These are phyloP conservation scores for Sclerotinia sclerotiorum DNA, from an alignment of 2,329 filamentous ascomycete species.

Conservation along the genomic window DNA sequence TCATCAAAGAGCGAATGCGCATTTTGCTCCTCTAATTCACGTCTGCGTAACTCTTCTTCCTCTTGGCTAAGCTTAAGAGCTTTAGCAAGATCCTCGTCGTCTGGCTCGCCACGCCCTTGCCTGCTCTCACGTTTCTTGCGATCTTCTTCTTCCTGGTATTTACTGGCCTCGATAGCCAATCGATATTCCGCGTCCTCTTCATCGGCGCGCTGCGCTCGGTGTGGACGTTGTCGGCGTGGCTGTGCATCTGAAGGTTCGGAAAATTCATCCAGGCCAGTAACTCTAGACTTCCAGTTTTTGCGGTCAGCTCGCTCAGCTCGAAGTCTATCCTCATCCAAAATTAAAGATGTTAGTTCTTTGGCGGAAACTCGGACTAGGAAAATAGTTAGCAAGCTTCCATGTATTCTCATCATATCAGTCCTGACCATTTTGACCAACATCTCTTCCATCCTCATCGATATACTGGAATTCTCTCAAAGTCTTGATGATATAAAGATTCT, in stretches of 20 bases:
- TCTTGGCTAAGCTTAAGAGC: slow-evolving; percentile 93
- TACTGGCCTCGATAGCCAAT: slow-evolving; percentile 91
- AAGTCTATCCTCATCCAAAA: slow-evolving; percentile 90
- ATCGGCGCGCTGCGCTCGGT: slow-evolving; percentile 56
- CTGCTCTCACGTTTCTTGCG: slow-evolving; percentile 67
- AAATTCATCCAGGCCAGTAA: slow-evolving; percentile 87
- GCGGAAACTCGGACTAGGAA: slow-evolving; percentile 83
- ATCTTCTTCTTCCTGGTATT: slow-evolving; percentile 91
- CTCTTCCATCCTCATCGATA: slow-evolving; percentile 89
- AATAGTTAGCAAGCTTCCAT: slow-evolving; percentile 35
- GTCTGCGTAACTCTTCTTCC: slow-evolving; percentile 86
- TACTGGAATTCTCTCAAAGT: slow-evolving; percentile 96
- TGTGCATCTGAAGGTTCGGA: slow-evolving; percentile 48
- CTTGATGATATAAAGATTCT: slow-evolving; percentile 99
- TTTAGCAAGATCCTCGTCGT: slow-evolving; percentile 89
- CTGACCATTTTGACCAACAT: slow-evolving; percentile 95
- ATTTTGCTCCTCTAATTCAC: slow-evolving; percentile 84
- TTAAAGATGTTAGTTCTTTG: slow-evolving; percentile 89
- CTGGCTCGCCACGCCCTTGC: slow-evolving; percentile 45
- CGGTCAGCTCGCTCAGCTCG: slow-evolving; percentile 87
- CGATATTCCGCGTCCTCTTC: slow-evolving; percentile 90
- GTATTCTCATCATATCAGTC: background rate
- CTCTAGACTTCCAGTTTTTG: slow-evolving; percentile 94
- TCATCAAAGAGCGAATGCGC: slow-evolving; percentile 88
- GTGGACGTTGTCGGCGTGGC: slow-evolving; percentile 47